Conservation (phyloP, 257 asterid genomes). For the Linderniella brevidens region DNA sequence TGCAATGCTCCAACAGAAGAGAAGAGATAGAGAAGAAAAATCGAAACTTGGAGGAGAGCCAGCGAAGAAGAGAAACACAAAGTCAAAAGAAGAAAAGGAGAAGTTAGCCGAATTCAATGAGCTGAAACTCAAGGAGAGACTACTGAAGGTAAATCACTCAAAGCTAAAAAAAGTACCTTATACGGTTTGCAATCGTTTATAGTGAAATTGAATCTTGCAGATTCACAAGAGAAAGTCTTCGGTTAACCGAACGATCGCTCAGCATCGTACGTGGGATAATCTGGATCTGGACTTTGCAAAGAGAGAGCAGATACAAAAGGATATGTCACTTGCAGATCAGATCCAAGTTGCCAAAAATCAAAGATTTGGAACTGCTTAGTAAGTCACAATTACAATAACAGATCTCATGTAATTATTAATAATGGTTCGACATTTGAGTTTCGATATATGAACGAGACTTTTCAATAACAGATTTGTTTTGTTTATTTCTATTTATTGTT, state of each 20-base stretch:
- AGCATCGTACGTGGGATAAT: constrained; percentile 51
- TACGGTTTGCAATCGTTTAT: neutral
- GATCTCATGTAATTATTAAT: too few relatives aligned
- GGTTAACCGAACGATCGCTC: constrained; percentile 25
- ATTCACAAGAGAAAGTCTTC: constrained; percentile 45
- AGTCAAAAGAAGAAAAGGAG: constrained; percentile 51
- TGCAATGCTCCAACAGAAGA: constrained; percentile 32
- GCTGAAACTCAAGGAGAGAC: constrained; percentile 59
- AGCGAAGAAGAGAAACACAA: constrained; percentile 23
- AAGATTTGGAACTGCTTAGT: too few relatives aligned
- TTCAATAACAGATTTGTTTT: too few relatives aligned
- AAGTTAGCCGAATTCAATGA: constrained; percentile 37
- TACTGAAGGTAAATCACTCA: constrained; percentile 42
- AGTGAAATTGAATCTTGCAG: constrained; percentile 21
- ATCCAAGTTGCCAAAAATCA: constrained; percentile 47
- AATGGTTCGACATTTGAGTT: too few relatives aligned
- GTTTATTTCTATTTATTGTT: too few relatives aligned
- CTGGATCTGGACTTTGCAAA: constrained; percentile 29
- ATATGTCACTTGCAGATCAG: constrained; percentile 60
- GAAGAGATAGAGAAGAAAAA: constrained; percentile 38
- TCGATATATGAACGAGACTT: too few relatives aligned
- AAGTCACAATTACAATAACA: too few relatives aligned
- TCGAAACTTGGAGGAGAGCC: constrained; percentile 20
- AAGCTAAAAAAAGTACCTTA: neutral
- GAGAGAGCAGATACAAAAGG: constrained; percentile 21